Base-by-base conservation (phyloP, 331 rosid species). In the Acacia concinna region DNA sequence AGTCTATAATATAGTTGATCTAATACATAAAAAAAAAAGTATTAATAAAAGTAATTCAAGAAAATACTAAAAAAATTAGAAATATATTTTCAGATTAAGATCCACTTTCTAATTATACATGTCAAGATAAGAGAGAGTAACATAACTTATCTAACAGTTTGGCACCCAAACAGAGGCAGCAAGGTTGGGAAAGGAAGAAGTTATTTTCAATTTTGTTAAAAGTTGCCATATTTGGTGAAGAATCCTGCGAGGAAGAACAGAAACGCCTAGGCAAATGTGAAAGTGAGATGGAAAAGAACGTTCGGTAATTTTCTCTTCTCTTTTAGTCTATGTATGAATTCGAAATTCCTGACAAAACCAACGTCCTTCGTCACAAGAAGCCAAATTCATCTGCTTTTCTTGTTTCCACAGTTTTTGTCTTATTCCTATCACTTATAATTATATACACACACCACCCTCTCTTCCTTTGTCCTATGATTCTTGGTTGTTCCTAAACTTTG, bases 381-480 rank as follows among this genome's bases (percentile, higher is more conserved):
- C 77, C 52, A 60, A 60, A 60, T 12, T 34, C 27, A 27, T 64
- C 20, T 75, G 73, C 10, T 49, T 35, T 69, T 59, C 37, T 25
- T 18, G 35, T 23, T 30, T 46, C n/a, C 63, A 23, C 71, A 13
- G 2, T 15, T 40, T 62, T 60, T 43, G 2, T 54, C 28, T 35
- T 9, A 75, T 68, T 57, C 38, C 20, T 15, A 41, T 30, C 15
- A 44, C 15, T 44, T 1, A 57, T 13, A 1, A 17, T 32, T 6
- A 18, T 18, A 32, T 34, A 64, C 17, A 12, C 52, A 64, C 35
- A 31, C 1, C 6, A n/a, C 20, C 44, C 0, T 38, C n/a, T 68
- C 3, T 67, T n/a, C 35, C 75, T 20, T 44, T 74, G 27, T 78
- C 59, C 51, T 25, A n/a, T 38, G 73, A 57, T 62, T 84, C 23